These are phyloP conservation scores for Sequoiadendron giganteum DNA, from an alignment of 75 land plant genomes.

Conservation along the genomic window DNA sequence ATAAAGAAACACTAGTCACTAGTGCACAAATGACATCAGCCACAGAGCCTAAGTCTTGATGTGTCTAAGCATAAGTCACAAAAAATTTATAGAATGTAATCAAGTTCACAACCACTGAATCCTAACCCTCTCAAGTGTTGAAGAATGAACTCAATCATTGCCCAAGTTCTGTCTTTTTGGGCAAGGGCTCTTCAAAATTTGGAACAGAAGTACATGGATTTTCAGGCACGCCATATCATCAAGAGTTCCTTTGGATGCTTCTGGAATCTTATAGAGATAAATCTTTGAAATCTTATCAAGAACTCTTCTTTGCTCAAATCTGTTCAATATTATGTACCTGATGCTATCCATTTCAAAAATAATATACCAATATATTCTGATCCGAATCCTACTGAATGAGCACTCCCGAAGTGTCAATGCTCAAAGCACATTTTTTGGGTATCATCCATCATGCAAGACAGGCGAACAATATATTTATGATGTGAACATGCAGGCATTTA, in stretches of 20 bases:
- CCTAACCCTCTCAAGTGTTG: too few relatives aligned
- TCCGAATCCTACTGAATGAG: neutral
- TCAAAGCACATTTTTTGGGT: neutral
- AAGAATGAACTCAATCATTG: too few relatives aligned
- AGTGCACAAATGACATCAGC: too few relatives aligned
- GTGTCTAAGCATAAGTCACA: neutral
- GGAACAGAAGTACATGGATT: neutral
- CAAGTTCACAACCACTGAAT: neutral
- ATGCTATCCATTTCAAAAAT: neutral
- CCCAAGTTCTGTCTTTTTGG: neutral
- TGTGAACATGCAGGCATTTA: neutral
- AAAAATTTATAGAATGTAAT: too few relatives aligned
- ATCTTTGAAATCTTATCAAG: neutral
- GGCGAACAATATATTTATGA: neutral
- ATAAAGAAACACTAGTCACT: too few relatives aligned
- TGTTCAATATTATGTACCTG: too few relatives aligned
- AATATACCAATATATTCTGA: neutral
- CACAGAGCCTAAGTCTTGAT: too few relatives aligned
- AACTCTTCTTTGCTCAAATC: neutral
- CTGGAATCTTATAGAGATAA: neutral
- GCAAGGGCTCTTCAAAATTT: neutral
- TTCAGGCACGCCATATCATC: too few relatives aligned
- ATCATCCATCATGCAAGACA: neutral
- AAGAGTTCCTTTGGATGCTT: neutral
- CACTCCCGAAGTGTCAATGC: neutral